Conservation (phyloP, 2,329 filamentous ascomycete genomes). For the Akanthomyces muscarius region DNA sequence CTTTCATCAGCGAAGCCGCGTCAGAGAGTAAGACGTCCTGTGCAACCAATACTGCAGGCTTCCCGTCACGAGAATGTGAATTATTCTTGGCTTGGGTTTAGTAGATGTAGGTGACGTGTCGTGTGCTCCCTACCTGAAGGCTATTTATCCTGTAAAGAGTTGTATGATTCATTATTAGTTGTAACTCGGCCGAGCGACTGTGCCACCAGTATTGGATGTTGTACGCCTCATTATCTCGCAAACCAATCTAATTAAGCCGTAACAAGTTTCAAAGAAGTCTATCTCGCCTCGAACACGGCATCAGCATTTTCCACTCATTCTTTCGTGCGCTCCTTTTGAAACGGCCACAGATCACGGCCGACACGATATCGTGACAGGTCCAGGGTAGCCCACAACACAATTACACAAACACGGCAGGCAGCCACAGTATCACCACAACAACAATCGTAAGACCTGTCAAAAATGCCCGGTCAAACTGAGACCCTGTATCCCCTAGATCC, state of each 20-base stretch:
- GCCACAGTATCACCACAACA: not conserved
- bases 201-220: too few species aligned
- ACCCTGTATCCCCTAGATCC: not conserved
- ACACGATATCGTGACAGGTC: not conserved
- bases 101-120: not conserved
- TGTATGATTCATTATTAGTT: not conserved
- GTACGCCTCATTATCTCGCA: too few species aligned
- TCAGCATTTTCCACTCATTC: not conserved
- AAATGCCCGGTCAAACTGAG: not conserved
- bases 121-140: not conserved
- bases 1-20: not conserved
- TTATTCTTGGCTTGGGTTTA: not conserved
- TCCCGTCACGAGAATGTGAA: not conserved
- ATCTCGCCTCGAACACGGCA: not conserved
- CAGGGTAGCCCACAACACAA: not conserved
- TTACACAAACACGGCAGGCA: not conserved
- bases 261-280: not conserved
- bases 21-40: conserved; percentile 2
- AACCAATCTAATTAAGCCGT: too few species aligned
- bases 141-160: not conserved
- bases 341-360: too few species aligned
- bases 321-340: not conserved
- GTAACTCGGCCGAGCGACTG: too few species aligned
- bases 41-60: conserved; percentile 3
- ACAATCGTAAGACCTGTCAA: not conserved